Percentiles rank a stretch among this genome's conserved stretches.
phyloP scores from a whole-genome alignment of 1,284 basidiomycete species.

The Leucoagaricus sp. region DNA sequence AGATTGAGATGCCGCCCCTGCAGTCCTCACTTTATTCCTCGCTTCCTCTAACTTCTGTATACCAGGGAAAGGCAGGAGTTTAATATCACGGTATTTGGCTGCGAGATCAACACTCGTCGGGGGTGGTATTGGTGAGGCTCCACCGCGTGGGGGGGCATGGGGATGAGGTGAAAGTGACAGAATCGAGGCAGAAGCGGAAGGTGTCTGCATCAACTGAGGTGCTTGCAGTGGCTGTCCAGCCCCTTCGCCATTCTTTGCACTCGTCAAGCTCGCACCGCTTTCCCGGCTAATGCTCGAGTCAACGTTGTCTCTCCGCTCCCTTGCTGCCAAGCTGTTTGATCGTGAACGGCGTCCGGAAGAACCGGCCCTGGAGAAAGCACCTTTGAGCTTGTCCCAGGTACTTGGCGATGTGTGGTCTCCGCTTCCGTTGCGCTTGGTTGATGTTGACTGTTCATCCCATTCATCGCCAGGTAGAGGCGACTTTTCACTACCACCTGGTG shows the following conservation, averaged over 20 bases:
- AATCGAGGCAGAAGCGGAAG: constrained; percentile 66
- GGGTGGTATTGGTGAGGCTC: constrained; percentile 70
- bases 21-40: constrained; percentile 48
- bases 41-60: constrained; percentile 77
- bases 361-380: constrained; percentile 57
- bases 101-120: constrained; percentile 56
- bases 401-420: constrained; percentile 51
- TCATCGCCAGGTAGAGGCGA: constrained; percentile 56
- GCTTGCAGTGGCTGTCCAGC: constrained; percentile 29
- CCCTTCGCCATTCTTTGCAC: constrained; percentile 46
- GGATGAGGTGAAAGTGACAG: constrained; percentile 57
- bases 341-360: constrained; percentile 75
- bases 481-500: constrained; percentile 45
- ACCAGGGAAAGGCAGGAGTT: constrained; percentile 88
- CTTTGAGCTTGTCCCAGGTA: constrained; percentile 71
- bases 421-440: constrained; percentile 56
- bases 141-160: constrained; percentile 52
- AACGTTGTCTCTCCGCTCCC: constrained; percentile 64
- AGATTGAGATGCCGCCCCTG: constrained; percentile 56
- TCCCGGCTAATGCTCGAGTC: constrained; percentile 75
- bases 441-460: constrained; percentile 51
- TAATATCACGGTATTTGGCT: constrained; percentile 74
- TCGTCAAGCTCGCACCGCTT: constrained; percentile 68
- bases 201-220: constrained; percentile 55
- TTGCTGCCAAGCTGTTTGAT: constrained; percentile 69